Evolutionary conservation across 2,329 filamentous ascomycete genomes (phyloP), one percentile per base, ranked within the genome.

Genomic region (Sporothrix luriei): DNA sequence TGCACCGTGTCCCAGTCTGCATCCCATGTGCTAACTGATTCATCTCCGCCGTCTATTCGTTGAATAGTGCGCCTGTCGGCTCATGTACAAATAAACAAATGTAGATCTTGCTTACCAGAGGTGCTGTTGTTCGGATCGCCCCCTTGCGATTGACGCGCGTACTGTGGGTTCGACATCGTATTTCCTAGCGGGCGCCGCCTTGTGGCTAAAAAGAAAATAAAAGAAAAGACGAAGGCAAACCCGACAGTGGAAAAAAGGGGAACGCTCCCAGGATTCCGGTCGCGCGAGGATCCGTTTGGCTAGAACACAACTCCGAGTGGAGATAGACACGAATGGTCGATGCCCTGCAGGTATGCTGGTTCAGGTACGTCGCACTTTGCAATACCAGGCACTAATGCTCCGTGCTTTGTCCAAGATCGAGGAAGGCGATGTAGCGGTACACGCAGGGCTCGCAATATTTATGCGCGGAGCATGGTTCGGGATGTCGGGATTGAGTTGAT

Each of bases 121-220:
- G 49, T 52, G 26, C 13, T 68, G 38, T 51, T 66, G 66, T 26
- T 66, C 13, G 49, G 57, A 49, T 21, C 52, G 33, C 61, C 61
- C 38, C 48, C 66, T 51, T 43, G 43, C 21, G 69, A 14, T 43
- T 55, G 68, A 72, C 66, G 68, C 70, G 72, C 72, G 70, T 73
- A 69, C 64, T 66, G 72, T 70, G 72, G 69, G 24, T 69, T 73
- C 67, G 72, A 68, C 72, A 73, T 73, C 14, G 16, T 49, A 59
- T 51, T 43, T 51, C 40, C 38, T 61, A 43, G 38, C 51, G 26
- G 52, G 62, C 19, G 61, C 13, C 51, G 55, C 9, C 10, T 24
- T 43, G 49, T 21, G 57, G 52, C 57, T 71, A 68, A 57, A 43
- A 61, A 69, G 4, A 33, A 33, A 33, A 33, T 33, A 68, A 57